A percentile compares a stretch with the other conserved stretches of the same genome.
Evolutionary conservation across 257 asterid species (phyloP).

Genomic region (Eucommia ulmoides): DNA sequence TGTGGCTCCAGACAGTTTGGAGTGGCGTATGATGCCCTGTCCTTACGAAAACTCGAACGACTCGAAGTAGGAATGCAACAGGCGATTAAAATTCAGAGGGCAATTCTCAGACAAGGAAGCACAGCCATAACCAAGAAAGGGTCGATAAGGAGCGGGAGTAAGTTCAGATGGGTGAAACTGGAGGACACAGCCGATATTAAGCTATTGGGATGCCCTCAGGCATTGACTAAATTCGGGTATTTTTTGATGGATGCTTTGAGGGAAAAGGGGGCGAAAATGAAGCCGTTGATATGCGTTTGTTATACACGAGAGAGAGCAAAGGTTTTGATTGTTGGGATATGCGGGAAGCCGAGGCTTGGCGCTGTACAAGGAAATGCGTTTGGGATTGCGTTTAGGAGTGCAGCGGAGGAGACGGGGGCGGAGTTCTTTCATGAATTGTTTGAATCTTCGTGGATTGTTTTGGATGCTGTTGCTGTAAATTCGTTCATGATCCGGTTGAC

Average conservation of each 20-base stretch:
- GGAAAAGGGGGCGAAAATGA: slow-evolving; percentile 97
- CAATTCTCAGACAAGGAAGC: slow-evolving; percentile 97
- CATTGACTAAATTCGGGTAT: slow-evolving; percentile 81
- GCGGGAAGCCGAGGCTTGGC: slow-evolving; percentile 92
- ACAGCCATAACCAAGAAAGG: slow-evolving; percentile 89
- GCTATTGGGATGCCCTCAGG: slow-evolving; percentile 82
- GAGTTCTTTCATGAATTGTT: slow-evolving; percentile 96
- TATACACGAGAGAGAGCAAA: slow-evolving; percentile 44
- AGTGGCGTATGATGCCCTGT: slow-evolving; percentile 74
- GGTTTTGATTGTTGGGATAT: slow-evolving; percentile 77
- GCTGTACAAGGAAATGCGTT: slow-evolving; percentile 93
- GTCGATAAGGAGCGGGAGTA: slow-evolving; percentile 89
- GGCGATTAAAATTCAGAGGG: slow-evolving; percentile 87
- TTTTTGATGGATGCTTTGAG: slow-evolving; percentile 91
- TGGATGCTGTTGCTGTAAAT: slow-evolving; percentile 76
- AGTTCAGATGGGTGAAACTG: slow-evolving; percentile 93
- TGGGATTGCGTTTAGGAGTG: slow-evolving; percentile 81
- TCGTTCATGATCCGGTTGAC: slow-evolving; percentile 92
- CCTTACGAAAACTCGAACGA: slow-evolving; percentile 59
- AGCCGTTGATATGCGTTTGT: slow-evolving; percentile 86
- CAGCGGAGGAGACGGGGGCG: slow-evolving; percentile 87
- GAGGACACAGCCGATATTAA: slow-evolving; percentile 74
- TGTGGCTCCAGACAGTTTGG: slow-evolving; percentile 73
- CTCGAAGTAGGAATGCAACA: slow-evolving; percentile 84
- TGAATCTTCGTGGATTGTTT: slow-evolving; percentile 91